phyloP scores from a whole-genome alignment of 1,139 yeast genomes.

The Suhomyces guaymorum region DNA sequence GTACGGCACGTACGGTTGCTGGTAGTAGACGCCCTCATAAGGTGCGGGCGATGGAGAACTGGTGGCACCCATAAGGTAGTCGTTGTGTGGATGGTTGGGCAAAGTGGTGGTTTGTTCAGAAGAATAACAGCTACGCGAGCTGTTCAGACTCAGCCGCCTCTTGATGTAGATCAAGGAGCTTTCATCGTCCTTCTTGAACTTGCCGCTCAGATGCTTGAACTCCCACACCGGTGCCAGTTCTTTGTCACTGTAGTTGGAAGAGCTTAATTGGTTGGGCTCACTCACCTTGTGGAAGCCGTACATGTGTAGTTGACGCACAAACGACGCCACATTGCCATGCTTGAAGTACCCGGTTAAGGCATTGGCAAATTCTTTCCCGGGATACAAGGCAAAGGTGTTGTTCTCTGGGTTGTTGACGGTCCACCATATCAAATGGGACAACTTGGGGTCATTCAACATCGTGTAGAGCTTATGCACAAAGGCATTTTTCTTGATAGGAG shows the following conservation, averaged over 20 bases:
- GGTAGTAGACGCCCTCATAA: slow-evolving; percentile 11
- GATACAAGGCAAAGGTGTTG: slow-evolving; percentile 62
- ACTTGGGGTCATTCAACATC: slow-evolving; percentile 56
- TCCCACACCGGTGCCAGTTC: slow-evolving; percentile 64
- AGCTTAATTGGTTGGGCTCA: slow-evolving; percentile 27
- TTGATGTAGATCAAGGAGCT: slow-evolving; percentile 65
- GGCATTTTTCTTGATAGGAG: slow-evolving; percentile 55
- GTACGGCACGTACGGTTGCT: slow-evolving; percentile 13
- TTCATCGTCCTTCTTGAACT: slow-evolving; percentile 75
- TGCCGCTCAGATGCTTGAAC: slow-evolving; percentile 80
- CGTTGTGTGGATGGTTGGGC: slow-evolving; percentile 10
- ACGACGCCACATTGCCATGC: slow-evolving; percentile 50
- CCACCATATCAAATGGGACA: slow-evolving; percentile 72
- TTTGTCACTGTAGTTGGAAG: slow-evolving; percentile 19
- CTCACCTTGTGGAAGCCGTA: slow-evolving; percentile 56
- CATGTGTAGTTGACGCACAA: slow-evolving; percentile 51
- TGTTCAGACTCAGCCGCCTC: slow-evolving; percentile 53
- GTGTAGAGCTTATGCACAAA: slow-evolving; percentile 63
- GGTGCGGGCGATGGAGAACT: slow-evolving; percentile 8
- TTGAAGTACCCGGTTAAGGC: slow-evolving; percentile 47
- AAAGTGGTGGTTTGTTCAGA: slow-evolving; percentile 12
- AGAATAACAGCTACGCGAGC: slow-evolving; percentile 11
- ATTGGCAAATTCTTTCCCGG: slow-evolving; percentile 51
- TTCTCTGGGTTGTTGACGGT: slow-evolving; percentile 56
- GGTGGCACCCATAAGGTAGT: slow-evolving; percentile 11